phyloP scores from a whole-genome alignment of 148 eudicot species.

The Bassia scoparia region DNA sequence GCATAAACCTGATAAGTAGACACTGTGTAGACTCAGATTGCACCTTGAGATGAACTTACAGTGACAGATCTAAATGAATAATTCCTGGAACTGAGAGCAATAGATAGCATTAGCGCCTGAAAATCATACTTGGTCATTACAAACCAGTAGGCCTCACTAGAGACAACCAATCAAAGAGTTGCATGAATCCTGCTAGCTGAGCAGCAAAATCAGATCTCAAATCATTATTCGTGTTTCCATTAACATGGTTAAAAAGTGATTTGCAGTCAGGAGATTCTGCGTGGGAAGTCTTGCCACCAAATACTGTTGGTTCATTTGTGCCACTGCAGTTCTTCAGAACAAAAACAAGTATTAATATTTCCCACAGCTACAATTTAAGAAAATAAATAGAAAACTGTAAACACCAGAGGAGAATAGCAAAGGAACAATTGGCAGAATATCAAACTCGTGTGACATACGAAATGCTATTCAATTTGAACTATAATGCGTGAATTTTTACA shows the following conservation, averaged over 20 bases:
- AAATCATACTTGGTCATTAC: slow-evolving; percentile 71
- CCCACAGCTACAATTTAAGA: background rate
- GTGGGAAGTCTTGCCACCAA: slow-evolving; percentile 98
- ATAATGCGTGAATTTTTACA: background rate
- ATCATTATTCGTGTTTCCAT: slow-evolving; percentile 29
- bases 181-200: slow-evolving; percentile 91
- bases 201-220: slow-evolving; percentile 81
- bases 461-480: background rate
- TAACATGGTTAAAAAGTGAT: slow-evolving; percentile 51
- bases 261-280: slow-evolving; percentile 44
- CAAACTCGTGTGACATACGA: background rate
- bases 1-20: slow-evolving; percentile 32
- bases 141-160: slow-evolving; percentile 81
- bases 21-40: slow-evolving; percentile 13
- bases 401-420: background rate
- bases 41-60: slow-evolving; percentile 17
- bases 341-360: background rate
- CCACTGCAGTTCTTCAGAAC: slow-evolving; percentile 59
- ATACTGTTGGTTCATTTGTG: slow-evolving; percentile 69
- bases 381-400: background rate
- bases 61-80: slow-evolving; percentile 47
- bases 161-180: slow-evolving; percentile 59
- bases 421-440: background rate
- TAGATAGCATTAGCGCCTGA: slow-evolving; percentile 56
- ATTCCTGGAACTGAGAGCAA: slow-evolving; percentile 92